Base-by-base conservation (phyloP, 768 basidiomycete species). In the Podaxis carcinomalis region DNA sequence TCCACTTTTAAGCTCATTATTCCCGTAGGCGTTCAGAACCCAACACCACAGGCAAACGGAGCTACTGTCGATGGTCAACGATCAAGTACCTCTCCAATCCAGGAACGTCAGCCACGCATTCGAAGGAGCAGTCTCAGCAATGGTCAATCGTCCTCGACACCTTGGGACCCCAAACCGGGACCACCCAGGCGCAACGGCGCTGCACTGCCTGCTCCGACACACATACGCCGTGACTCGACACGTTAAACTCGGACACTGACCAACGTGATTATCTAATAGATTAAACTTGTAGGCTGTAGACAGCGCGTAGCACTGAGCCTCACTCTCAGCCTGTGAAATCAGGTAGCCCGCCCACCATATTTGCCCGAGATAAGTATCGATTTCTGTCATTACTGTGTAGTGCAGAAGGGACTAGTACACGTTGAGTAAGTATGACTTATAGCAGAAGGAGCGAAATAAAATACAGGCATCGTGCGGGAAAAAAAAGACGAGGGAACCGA, bases 401-500 rank as follows among this genome's bases (percentile, higher is more conserved):
- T 49, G 53, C 23, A 23, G 35, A 32, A 23, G 35, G 21, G n/a
- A 55, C 53, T 54, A 49, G 59, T 61, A 61, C 59, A 61, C 14
- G 36, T 53, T 54, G 35, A 46, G 40, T 54, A 46, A 46, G 40
- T 54, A 55, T n/a, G 44, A 61, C 59, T 54, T 54, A 61, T 23
- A 42, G 47, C 35, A 52, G 61, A 49, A 49, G 56, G 51, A 54
- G 49, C 32, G 50, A 28, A 54, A 46, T 62, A 67, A 51, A 60
- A 68, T 63, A 62, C 63, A 64, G 51, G 63, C 59, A 63, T 47
- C 55, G 39, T 36, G 49, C 16, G 39, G 54, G 37, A 35, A 65
- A 56, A 44, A 60, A 66, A 50, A 61, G 39, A 60, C 49, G 52
- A 62, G 51, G 62, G 58, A 64, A 56, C 56, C 66, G 51, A 69